Base-by-base conservation (phyloP, 2,329 filamentous ascomycete species). In the Aaosphaeria pasadenensis region DNA sequence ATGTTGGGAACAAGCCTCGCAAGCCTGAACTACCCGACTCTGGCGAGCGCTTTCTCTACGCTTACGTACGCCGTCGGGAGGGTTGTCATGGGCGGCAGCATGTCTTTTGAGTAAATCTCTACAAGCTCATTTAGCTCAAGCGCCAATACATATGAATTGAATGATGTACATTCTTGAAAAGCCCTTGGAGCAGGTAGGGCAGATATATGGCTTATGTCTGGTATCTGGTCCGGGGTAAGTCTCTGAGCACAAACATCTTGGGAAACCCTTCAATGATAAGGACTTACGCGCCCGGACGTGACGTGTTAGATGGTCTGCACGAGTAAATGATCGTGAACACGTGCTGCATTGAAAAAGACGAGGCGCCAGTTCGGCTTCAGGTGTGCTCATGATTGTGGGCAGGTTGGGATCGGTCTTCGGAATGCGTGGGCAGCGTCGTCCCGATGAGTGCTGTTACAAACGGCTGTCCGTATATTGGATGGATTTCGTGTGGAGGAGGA, bases 71-170 rank as follows among this genome's bases (percentile, higher is more conserved):
- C 17, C 17, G 17, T 24, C 17, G 17, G 65, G 63, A 44, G 57
- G 62, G 17, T 56, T 53, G 42, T 69, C 66, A 51, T 76, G 74
- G 42, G 72, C 72, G 11, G 74, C 69, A 28, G 73, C 73, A 57
- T 80, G 78, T 46, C 77, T 70, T 53, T 79, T 80, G 42, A 80
- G 64, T 40, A 80, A 60, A 53, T 81, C 77, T 49, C 70, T 72
- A 39, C 4, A 5, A 54, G 54, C 48, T 49, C 43, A 31, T 40
- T 42, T 24, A 7, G 11, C 9, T n/a, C 17, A 24, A 24, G 17
- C 17, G 17, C 3, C 17, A 24, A 24, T 24, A 24, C 17, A 24
- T 24, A 24, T 24, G 17, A 24, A 24, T 24, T 24, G 17, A 24
- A 24, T 24, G 33, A 30, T 31, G 9, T 58, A 72, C 69, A 74